Evolutionary conservation across 805 yeast species (phyloP).

Genomic region (Cyberlindnera lachancei): DNA sequence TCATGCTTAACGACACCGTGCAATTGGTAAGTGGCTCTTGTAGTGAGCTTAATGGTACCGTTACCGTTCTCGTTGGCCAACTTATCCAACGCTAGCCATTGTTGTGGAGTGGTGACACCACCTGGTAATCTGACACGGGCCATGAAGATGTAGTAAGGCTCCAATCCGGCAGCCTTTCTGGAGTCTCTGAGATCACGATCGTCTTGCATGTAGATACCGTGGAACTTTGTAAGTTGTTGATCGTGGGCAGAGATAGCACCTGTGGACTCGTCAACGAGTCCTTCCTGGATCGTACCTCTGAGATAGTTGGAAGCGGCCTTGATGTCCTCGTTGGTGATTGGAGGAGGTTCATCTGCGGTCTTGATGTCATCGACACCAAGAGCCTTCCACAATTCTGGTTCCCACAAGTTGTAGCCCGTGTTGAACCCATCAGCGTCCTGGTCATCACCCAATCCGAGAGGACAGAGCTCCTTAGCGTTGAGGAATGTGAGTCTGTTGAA

Average conservation of each 20-base stretch:
- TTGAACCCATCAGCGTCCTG: constrained; percentile 95
- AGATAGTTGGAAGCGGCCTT: constrained; percentile 78
- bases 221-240: constrained; percentile 93
- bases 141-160: constrained; percentile 97
- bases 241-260: constrained; percentile 89
- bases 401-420: constrained; percentile 90
- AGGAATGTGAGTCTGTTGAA: constrained; percentile 54
- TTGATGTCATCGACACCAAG: constrained; percentile 78
- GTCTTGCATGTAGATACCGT: constrained; percentile 97
- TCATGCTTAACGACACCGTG: constrained; percentile 92
- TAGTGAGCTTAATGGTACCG: constrained; percentile 88
- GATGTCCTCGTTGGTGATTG: constrained; percentile 92
- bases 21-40: constrained; percentile 94
- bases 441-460: constrained; percentile 89
- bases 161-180: constrained; percentile 85
- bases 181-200: constrained; percentile 94
- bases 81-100: constrained; percentile 82
- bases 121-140: constrained; percentile 94
- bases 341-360: constrained; percentile 86
- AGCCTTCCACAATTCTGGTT: constrained; percentile 75
- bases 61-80: constrained; percentile 80
- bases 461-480: constrained; percentile 68
- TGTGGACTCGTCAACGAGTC: constrained; percentile 70
- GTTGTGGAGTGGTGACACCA: constrained; percentile 79
- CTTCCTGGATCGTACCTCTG: constrained; percentile 91